Evolutionary conservation across 2,329 filamentous ascomycete species (phyloP), one percentile per base, ranked within the genome.

Genomic region (Colletotrichum abscissum): DNA sequence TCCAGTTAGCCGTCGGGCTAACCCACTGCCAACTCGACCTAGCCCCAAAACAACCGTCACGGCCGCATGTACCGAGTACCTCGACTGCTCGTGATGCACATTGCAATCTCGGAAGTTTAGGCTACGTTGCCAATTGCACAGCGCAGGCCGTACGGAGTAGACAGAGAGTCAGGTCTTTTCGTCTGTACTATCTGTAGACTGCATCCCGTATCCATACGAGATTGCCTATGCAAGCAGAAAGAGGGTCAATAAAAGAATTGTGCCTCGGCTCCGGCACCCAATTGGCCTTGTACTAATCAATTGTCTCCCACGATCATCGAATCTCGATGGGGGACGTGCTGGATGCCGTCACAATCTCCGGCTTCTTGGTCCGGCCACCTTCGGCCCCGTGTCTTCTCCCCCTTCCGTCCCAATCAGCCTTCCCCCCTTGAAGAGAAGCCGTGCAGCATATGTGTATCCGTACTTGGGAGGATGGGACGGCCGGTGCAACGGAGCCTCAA

Each of bases 31-130:
- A 73, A 63, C 56, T 26, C 71, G 35, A 49, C 46, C 71, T 71
- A 73, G 67, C 71, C 71, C 71, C 71, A 73, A 73, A 71, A 71
- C 71, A 71, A 57, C 12, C 56, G 9, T 66, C 42, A 52, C 26
- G 56, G 16, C 71, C 71, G 71, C 56, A 73, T 55, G 71, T 73
- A 71, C 67, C 71, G 1, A 58, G 54, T 73, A 73, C 71, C 26
- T 71, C 16, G 46, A 64, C 42, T 22, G 33, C 46, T 71, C 62
- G 56, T 54, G 60, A 73, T 71, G 67, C 71, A 58, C 28, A 56
- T 73, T 71, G 67, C 55, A 73, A 73, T 73, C 67, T 73, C 70
- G 70, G 70, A 57, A 60, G 66, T 69, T 69, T 62, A 72, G 65
- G 66, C 71, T 73, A 71, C 71, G 71, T 69, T 73, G 67, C 60